Evolutionary conservation across 2,329 filamentous ascomycete species (phyloP), one percentile per base, ranked within the genome.

Genomic region (Paramyrothecium roridum): DNA sequence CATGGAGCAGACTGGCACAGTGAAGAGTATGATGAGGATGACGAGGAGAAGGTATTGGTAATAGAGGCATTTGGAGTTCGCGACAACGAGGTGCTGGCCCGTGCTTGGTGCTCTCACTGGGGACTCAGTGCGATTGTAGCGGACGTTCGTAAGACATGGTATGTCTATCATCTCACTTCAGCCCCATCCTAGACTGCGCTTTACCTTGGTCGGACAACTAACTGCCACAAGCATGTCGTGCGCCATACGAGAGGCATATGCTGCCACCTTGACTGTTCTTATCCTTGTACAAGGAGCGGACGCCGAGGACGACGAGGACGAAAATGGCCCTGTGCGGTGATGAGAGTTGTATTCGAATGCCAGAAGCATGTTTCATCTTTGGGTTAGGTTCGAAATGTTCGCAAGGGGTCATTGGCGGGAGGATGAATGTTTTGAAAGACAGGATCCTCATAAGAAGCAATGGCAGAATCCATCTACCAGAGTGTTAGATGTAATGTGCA

Each of bases 21-120:
- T 17, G 58, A 62, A 19, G 58, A 63, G 30, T 62, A 65, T 43
- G 72, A 76, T 16, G 73, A 77, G 16, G 73, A 78, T 19, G 83
- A 86, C 54, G 75, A 83, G 23, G 87, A 88, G 61, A 82, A 82
- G 61, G 87, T 92, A 3, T 75, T 92, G 10, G 85, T 88, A 4
- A 79, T 91, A 16, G 87, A 91, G 71, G 86, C 88, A 1, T 86
- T 89, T 67, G 89, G 89, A 1, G 87, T 88, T 21, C 77, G 77
- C 50, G 89, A 91, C 69, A 91, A 91, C 61, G 89, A 91, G 70
- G 88, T 91, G 3, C 80, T 92, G 63, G 88, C 86, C 1, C 76
- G 89, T 58, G 88, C 89, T 8, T 92, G 89, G 89, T 91, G 88
- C 67, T 82, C 87, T 54, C 86, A 90, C 63, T 90, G 87, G 82